These are phyloP conservation scores for Podaxis mareebaensis DNA, from an alignment of 768 basidiomycete genomes.

Conservation along the genomic window DNA sequence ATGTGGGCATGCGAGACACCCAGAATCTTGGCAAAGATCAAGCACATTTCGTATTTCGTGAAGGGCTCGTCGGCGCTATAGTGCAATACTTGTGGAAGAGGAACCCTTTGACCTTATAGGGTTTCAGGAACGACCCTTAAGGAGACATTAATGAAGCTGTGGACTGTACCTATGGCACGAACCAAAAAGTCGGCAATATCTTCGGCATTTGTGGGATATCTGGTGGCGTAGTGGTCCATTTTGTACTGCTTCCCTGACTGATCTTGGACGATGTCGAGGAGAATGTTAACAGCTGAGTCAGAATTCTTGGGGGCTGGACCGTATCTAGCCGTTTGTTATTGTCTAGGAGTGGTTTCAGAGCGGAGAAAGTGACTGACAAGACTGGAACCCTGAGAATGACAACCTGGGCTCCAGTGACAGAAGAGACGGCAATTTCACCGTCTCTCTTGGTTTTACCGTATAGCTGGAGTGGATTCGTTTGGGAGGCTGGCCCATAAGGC, in stretches of 20 bases:
- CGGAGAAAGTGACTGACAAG: constrained; percentile 50
- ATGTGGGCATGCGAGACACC: constrained; percentile 74
- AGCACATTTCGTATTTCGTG: constrained; percentile 93
- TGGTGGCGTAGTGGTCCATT: constrained; percentile 94
- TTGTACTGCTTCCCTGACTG: constrained; percentile 86
- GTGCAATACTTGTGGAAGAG: constrained; percentile 77
- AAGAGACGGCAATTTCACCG: constrained; percentile 79
- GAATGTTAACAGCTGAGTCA: constrained; percentile 87
- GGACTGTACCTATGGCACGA: constrained; percentile 59
- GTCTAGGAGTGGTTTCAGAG: constrained; percentile 4
- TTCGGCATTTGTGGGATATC: constrained; percentile 88
- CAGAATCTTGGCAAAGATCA: constrained; percentile 73
- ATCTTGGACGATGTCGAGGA: constrained; percentile 85
- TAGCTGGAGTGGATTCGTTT: constrained; percentile 81
- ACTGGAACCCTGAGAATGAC: constrained; percentile 89
- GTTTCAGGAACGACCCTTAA: not conserved
- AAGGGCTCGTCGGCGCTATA: constrained; percentile 81
- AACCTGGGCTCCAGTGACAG: constrained; percentile 53
- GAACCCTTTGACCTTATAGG: constrained; percentile 32
- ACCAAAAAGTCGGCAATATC: constrained; percentile 88
- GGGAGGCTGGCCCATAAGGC: constrained; percentile 76
- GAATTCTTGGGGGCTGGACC: constrained; percentile 83
- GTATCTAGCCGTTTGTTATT: constrained; percentile 53
- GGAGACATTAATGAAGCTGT: not conserved
- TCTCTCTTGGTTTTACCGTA: constrained; percentile 89